Evolutionary conservation across 2,329 filamentous ascomycete species (phyloP), one percentile per base, ranked within the genome.

Genomic region (Plectosphaerella plurivora): DNA sequence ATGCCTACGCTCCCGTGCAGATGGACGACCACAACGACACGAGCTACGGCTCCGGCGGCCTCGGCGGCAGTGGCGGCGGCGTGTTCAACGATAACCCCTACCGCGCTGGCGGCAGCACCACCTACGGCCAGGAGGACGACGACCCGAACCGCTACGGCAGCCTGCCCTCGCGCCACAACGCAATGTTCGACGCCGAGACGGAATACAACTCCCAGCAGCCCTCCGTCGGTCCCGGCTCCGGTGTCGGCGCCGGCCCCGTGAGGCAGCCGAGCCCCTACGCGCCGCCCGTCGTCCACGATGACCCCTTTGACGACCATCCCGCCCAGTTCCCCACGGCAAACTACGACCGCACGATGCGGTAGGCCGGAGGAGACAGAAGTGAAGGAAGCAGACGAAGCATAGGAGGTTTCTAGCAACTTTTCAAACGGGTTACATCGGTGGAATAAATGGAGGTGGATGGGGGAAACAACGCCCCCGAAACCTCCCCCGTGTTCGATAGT

Each of bases 1-100:
- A 86, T 62, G 77, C 80, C 44, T 87, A 87, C 61, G 80, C 83
- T 49, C 81, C 80, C 14, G 76, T 86, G 55, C 76, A 83, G 65
- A 73, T 75, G 68, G 73, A 81, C 53, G 77, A 83, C 60, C 74
- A 82, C 55, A 64, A 72, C 59, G 66, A 69, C 55, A 63, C 67
- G 54, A 66, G 69, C 55, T 63, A 68, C 54, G 37, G 37, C 14
- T 64, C 64, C 36, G 68, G 67, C 58, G 64, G 61, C 41, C 67
- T 63, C 56, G 60, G 61, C 57, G 61, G 56, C 49, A 59, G 61
- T 42, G 55, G 56, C 49, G 60, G 61, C 45, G 55, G 60, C 51
- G 64, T 62, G 42, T 74, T 74, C 57, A 68, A 65, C 51, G 63
- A 68, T 48, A 61, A 63, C 51, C 68, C 67, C 15, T 72, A 72